Base-by-base conservation (phyloP, 495 filamentous ascomycete genomes). In the Amphirosellinia nigrospora region DNA sequence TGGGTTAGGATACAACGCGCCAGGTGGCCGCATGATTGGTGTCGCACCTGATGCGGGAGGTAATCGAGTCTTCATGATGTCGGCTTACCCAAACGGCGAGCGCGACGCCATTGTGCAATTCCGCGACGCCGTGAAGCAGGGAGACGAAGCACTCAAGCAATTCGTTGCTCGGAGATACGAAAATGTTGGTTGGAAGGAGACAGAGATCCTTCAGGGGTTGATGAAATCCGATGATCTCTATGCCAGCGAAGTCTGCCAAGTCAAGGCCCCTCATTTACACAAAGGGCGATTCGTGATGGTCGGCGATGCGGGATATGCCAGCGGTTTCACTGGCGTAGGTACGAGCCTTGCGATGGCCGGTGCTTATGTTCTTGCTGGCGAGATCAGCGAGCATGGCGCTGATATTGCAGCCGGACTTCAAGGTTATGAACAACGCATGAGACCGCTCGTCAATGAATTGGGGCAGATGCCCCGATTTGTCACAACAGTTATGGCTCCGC, bases 311-410 rank as follows among this genome's bases (percentile, higher is more conserved):
- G 82, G 67, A 4, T 85, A 87, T 66, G 83, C 85, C 0, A 75
- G 78, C 7, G 72, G 79, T 0, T 73, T 80, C 19, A 85, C 81
- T 0, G 85, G 86, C 2, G 78, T 83, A 70, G 86, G 85, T 1
- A 87, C 84, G 0, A 81, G 79, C n/a, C 66, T 70, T 13, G 76
- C 78, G 10, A 71, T 88, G 8, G 77, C 80, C 15, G 85, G 86
- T 16, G 82, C 84, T 0, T 87, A 87, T 70, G 55, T 86, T 7
- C 75, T 87, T 9, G 86, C 86, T 11, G 85, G 85, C 0, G 85
- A 87, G 73, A 79, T 88, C 21, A 73, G 64, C 43, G 79, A 74
- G 66, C 67, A 80, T 53, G 41, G 58, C 13, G 71, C 70, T 53
- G 73, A 84, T 55, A 56, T 82, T 26, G 69, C 69, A 4, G 75